These are phyloP conservation scores for Plenodomus tracheiphilus DNA, from an alignment of 2,329 filamentous ascomycete genomes.

Conservation along the genomic window DNA sequence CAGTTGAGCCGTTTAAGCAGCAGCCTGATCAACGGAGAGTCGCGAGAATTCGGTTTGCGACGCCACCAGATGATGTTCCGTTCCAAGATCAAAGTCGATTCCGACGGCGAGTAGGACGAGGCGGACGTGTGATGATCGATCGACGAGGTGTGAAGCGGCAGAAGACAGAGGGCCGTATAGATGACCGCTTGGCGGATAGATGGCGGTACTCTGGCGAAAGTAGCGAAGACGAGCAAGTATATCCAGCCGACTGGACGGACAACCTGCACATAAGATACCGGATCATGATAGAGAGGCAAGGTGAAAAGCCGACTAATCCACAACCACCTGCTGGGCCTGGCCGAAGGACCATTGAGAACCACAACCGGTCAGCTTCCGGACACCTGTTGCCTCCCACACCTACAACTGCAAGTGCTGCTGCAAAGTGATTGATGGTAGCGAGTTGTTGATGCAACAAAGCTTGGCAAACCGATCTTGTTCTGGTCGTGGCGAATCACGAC, in stretches of 20 bases:
- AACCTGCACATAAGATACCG: slow-evolving; percentile 61
- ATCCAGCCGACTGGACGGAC: slow-evolving; percentile 72
- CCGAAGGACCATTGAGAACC: slow-evolving; percentile 38
- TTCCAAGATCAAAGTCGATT: slow-evolving; percentile 63
- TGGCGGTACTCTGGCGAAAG: slow-evolving; percentile 91
- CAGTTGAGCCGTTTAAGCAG: slow-evolving; percentile 42
- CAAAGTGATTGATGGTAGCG: slow-evolving; percentile 15
- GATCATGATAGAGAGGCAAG: slow-evolving; percentile 53
- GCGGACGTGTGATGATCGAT: slow-evolving; percentile 87
- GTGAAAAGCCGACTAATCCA: slow-evolving; percentile 40
- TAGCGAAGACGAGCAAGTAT: slow-evolving; percentile 73
- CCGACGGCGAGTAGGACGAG: slow-evolving; percentile 80
- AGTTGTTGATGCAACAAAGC: no score
- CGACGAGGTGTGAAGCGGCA: slow-evolving; percentile 68
- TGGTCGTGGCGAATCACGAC: slow-evolving; percentile 35
- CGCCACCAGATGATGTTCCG: slow-evolving; percentile 44
- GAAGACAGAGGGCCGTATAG: slow-evolving; percentile 27
- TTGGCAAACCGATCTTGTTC: no score
- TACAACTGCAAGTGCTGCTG: slow-evolving; percentile 18
- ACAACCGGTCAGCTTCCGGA: slow-evolving; percentile 41
- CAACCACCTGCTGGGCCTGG: slow-evolving; percentile 27
- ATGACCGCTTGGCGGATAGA: slow-evolving; percentile 42
- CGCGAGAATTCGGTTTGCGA: slow-evolving; percentile 42
- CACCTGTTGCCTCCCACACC: slow-evolving; percentile 41
- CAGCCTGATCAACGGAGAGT: slow-evolving; percentile 28